These are phyloP conservation scores for Linum usitatissimum DNA, from an alignment of 345 rosid species.

Conservation along the genomic window DNA sequence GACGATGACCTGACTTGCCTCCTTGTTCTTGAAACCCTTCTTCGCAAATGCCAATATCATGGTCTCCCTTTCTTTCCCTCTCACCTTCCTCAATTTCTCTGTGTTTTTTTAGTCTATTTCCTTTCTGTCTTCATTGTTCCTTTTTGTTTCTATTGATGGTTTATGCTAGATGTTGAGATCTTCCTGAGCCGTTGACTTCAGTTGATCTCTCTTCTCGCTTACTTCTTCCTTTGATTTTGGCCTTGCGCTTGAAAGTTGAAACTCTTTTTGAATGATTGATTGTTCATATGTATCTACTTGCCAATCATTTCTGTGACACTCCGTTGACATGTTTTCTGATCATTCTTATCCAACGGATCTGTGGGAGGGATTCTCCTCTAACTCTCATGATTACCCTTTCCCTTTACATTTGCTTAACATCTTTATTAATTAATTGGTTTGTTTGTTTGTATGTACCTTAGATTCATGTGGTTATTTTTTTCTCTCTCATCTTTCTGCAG, in stretches of 20 bases:
- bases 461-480: slow-evolving; percentile 4
- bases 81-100: not conserved
- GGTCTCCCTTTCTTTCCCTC: slow-evolving; percentile 21
- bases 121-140: too few relatives aligned
- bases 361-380: not conserved
- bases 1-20: slow-evolving; percentile 76
- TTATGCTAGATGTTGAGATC: not conserved
- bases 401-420: not conserved
- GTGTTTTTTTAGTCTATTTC: slow-evolving; percentile 7
- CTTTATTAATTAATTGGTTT: not conserved
- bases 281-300: too few relatives aligned
- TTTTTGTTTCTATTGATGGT: not conserved
- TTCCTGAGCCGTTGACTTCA: not conserved
- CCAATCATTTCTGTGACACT: too few relatives aligned
- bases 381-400: not conserved
- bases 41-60: slow-evolving; percentile 53
- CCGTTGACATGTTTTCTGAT: slow-evolving; percentile 9
- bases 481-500: slow-evolving; percentile 25
- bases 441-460: not conserved
- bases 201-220: not conserved
- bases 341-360: slow-evolving; percentile 2
- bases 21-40: slow-evolving; percentile 41
- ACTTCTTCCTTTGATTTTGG: not conserved
- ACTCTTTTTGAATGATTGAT: too few relatives aligned
- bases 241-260: not conserved